Percentiles rank a stretch among this genome's conserved stretches.
These are phyloP conservation scores for Viola odorata DNA, from an alignment of 345 rosid genomes.

Conservation along the genomic window DNA sequence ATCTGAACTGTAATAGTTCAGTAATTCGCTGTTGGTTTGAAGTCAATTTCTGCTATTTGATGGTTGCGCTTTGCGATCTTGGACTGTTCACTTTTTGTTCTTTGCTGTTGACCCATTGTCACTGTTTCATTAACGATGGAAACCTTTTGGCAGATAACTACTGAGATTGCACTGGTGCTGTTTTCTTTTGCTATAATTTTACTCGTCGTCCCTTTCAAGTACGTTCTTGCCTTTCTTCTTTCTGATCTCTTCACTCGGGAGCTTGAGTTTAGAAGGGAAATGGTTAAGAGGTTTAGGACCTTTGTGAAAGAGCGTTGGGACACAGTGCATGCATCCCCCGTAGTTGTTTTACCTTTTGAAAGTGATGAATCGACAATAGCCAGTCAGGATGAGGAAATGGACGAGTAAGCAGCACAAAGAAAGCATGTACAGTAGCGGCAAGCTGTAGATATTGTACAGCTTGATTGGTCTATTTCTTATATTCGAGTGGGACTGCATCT, in stretches of 20 bases:
- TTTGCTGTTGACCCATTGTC: background rate
- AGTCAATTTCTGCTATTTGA: background rate
- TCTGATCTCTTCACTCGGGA: constrained; percentile 79
- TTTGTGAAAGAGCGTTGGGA: constrained; percentile 80
- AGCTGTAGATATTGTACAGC: constrained; percentile 13
- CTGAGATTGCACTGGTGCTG: constrained; percentile 68
- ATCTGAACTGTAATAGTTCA: too few relatives aligned
- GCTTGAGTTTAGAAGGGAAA: constrained; percentile 74
- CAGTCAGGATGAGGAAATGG: constrained; percentile 29
- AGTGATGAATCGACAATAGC: constrained; percentile 34
- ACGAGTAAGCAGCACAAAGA: constrained; percentile 21
- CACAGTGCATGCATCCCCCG: constrained; percentile 78
- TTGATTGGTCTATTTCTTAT: background rate
- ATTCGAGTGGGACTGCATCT: background rate
- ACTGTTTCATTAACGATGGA: background rate
- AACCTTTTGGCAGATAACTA: constrained; percentile 52
- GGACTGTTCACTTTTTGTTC: background rate
- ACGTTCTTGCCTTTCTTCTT: constrained; percentile 53
- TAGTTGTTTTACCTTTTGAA: constrained; percentile 65
- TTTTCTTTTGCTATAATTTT: constrained; percentile 52
- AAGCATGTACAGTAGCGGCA: constrained; percentile 22
- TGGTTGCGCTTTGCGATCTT: background rate
- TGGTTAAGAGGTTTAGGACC: constrained; percentile 54
- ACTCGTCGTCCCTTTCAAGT: constrained; percentile 77
- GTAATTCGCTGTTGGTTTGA: too few relatives aligned